These are phyloP conservation scores for Chrysanthemum seticuspe DNA, from an alignment of 129 eudicot genomes.

Conservation along the genomic window DNA sequence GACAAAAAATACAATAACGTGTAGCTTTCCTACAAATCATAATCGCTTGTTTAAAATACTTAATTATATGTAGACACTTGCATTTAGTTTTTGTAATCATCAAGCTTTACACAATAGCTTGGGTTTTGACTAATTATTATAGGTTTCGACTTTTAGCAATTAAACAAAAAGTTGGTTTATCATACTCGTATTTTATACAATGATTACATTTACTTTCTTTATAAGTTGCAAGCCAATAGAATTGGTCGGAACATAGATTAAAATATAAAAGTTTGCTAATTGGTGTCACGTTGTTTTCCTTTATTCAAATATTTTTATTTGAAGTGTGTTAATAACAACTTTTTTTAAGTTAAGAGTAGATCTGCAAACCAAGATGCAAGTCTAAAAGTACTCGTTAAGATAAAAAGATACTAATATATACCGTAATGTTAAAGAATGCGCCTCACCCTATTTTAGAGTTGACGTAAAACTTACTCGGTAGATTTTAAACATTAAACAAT, in stretches of 20 bases:
- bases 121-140: background rate
- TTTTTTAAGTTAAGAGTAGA: too few species aligned
- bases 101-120: background rate
- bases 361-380: too few species aligned
- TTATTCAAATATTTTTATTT: background rate
- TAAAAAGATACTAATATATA: too few species aligned
- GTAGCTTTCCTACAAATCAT: too few species aligned
- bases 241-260: background rate
- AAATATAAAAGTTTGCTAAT: background rate
- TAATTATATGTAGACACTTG: too few species aligned
- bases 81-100: background rate
- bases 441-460: too few species aligned
- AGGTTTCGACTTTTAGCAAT: constrained; percentile 1
- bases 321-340: background rate
- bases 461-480: too few species aligned
- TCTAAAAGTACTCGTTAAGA: too few species aligned
- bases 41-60: too few species aligned
- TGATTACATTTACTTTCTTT: background rate
- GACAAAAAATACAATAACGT: too few species aligned
- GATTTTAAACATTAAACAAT: too few species aligned
- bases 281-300: background rate
- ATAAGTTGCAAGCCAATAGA: background rate
- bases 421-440: too few species aligned
- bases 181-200: background rate
- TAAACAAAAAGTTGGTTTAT: background rate